Evolutionary conservation across 331 rosid genomes (phyloP), one percentile per base, ranked within the genome.

Genomic region (Erythrophleum ivorense): DNA sequence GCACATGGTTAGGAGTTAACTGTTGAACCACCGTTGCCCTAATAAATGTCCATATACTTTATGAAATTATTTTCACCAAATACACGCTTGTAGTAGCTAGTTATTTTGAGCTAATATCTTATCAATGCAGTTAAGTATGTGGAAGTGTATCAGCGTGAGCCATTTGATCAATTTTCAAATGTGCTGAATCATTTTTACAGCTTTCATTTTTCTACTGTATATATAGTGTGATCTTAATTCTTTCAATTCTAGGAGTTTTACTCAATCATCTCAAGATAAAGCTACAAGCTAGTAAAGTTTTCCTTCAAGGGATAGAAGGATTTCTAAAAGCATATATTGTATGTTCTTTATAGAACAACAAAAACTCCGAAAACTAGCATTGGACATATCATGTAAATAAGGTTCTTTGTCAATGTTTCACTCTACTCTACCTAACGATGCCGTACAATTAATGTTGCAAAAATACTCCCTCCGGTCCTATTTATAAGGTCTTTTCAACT

Each of bases 1-100:
- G 19, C 69, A 75, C 65, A 14, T 24, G 71, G 71, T 31, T n/a
- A 45, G 60, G 49, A 19, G 72, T 76, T 45, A 46, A 62, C 49
- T 31, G 36, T 76, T 76, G 80, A 62, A 48, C 48, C 34, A 46
- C 48, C 58, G 14, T 70, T 21, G 13, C 10, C 34, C 54, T 40
- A 62, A 76, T 46, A 29, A 58, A 75, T 75, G 10, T 15, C 1
- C 58, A 24, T 8, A 8, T 5, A 41, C 43, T 12, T 75, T 29
- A 58, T 41, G 43, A 75, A 13, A 33, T 14, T 33, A 29, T 59
- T 63, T 62, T 62, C 41, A 62, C n/a, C 41, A 62, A 33, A 33
- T 62, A 31, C 9, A 31, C n/a, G 10, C 4, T 31, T 13, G 68
- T 31, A 31, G 41, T 31, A 31, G 4, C 40, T 29, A 5, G 2